phyloP scores from a whole-genome alignment of 139 green algal species.

The Pleodorina starrii region DNA sequence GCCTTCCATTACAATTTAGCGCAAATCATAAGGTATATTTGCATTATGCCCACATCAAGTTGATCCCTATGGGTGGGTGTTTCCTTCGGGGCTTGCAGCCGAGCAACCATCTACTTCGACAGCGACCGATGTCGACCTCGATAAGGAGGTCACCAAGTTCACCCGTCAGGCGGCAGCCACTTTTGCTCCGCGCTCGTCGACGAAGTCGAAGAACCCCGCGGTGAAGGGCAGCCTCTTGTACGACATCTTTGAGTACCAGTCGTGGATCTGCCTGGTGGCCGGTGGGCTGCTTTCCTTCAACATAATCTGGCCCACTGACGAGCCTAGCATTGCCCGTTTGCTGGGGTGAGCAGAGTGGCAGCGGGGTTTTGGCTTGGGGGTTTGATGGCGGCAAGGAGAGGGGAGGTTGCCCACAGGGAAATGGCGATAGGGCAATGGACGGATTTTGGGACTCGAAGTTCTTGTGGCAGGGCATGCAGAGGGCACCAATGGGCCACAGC shows the following conservation, averaged over 20 bases:
- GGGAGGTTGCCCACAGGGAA: too few relatives aligned
- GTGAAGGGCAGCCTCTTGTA: constrained; percentile 86
- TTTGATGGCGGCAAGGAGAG: too few relatives aligned
- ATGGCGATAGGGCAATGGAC: too few relatives aligned
- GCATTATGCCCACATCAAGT: not conserved
- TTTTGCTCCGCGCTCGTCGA: constrained; percentile 88
- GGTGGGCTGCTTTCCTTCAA: constrained; percentile 96
- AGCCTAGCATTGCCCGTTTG: constrained; percentile 92
- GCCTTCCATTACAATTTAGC: not conserved
- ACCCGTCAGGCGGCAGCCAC: constrained; percentile 82
- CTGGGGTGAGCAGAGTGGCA: constrained; percentile 84
- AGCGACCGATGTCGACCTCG: constrained; percentile 16
- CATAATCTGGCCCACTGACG: constrained; percentile 93
- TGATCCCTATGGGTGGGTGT: not conserved
- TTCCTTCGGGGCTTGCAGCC: not conserved
- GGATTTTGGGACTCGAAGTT: too few relatives aligned
- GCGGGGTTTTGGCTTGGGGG: too few relatives aligned
- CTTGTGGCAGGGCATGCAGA: too few relatives aligned
- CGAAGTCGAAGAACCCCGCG: constrained; percentile 85
- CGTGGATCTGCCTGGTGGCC: constrained; percentile 82
- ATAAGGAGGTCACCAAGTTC: constrained; percentile 75
- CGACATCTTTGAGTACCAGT: constrained; percentile 88
- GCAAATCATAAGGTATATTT: not conserved
- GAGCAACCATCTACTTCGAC: constrained; percentile 15
- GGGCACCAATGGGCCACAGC: too few relatives aligned